These are phyloP conservation scores for Monosporascus ibericus DNA, from an alignment of 2,329 filamentous ascomycete species.

Conservation along the genomic window DNA sequence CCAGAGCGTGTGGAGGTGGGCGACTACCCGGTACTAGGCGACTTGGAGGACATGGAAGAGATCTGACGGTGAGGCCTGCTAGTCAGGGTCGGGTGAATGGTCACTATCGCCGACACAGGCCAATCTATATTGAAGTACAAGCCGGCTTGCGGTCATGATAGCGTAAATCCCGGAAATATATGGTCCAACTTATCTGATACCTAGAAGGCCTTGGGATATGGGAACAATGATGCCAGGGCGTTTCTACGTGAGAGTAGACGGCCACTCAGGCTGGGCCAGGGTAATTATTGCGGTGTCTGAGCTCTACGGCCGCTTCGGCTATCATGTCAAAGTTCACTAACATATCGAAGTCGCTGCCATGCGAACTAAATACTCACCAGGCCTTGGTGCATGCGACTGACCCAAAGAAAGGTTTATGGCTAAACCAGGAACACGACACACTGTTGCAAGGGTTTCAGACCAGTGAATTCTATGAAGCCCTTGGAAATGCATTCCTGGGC, in stretches of 20 bases:
- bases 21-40: constrained; percentile 63
- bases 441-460: too few relatives aligned
- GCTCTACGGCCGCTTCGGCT: background rate
- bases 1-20: constrained; percentile 73
- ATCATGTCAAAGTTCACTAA: background rate
- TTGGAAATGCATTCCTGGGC: too few relatives aligned
- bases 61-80: constrained; percentile 37
- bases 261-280: background rate
- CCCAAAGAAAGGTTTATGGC: too few relatives aligned
- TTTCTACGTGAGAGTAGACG: background rate
- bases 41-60: constrained; percentile 74
- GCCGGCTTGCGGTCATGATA: too few relatives aligned
- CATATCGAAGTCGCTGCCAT: background rate
- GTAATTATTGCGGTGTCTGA: background rate
- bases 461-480: too few relatives aligned
- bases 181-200: background rate
- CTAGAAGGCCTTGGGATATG: background rate
- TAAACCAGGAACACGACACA: too few relatives aligned
- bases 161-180: background rate
- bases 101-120: too few relatives aligned
- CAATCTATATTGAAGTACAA: too few relatives aligned
- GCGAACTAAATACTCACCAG: background rate
- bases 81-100: too few relatives aligned
- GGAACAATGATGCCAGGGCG: background rate
- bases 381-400: too few relatives aligned